Evolutionary conservation across 331 rosid species (phyloP).

Genomic region (Ulmus americana): DNA sequence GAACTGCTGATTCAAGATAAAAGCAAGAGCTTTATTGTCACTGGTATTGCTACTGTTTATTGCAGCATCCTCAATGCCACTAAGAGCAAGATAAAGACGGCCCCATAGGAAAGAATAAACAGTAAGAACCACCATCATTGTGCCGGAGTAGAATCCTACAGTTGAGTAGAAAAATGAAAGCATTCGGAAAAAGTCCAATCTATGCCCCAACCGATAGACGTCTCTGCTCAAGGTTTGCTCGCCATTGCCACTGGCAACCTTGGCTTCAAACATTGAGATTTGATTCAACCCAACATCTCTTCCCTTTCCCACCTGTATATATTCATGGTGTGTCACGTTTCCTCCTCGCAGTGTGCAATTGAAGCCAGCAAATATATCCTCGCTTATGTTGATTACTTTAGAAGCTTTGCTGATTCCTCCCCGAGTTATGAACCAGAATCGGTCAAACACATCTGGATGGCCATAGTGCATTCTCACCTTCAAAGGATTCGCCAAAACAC

Average conservation of each 20-base stretch:
- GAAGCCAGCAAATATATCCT: slow-evolving; percentile 95
- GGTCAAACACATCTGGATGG: slow-evolving; percentile 89
- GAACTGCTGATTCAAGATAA: slow-evolving; percentile 78
- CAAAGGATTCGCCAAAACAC: slow-evolving; percentile 86
- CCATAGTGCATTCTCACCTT: slow-evolving; percentile 96
- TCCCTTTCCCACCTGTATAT: slow-evolving; percentile 93
- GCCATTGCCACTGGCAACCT: slow-evolving; percentile 89
- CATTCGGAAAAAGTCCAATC: slow-evolving; percentile 96
- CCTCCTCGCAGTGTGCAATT: slow-evolving; percentile 92
- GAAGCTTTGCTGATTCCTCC: slow-evolving; percentile 97
- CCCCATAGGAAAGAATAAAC: slow-evolving; percentile 88
- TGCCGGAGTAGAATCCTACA: slow-evolving; percentile 64
- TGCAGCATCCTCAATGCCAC: slow-evolving; percentile 55
- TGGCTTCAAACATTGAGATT: slow-evolving; percentile 91
- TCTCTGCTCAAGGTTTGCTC: slow-evolving; percentile 93
- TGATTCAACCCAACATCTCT: slow-evolving; percentile 96
- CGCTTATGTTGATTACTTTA: slow-evolving; percentile 81
- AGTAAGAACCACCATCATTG: slow-evolving; percentile 64
- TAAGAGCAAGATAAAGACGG: slow-evolving; percentile 86
- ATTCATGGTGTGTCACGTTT: slow-evolving; percentile 93
- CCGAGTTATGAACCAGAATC: slow-evolving; percentile 82
- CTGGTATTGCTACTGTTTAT: slow-evolving; percentile 16
- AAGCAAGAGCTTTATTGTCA: slow-evolving; percentile 69
- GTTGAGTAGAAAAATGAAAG: slow-evolving; percentile 85
- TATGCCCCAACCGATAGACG: slow-evolving; percentile 83